Evolutionary conservation across 805 yeast genomes (phyloP), one percentile per base, ranked within the genome.

Genomic region (Nakazawaea populi): DNA sequence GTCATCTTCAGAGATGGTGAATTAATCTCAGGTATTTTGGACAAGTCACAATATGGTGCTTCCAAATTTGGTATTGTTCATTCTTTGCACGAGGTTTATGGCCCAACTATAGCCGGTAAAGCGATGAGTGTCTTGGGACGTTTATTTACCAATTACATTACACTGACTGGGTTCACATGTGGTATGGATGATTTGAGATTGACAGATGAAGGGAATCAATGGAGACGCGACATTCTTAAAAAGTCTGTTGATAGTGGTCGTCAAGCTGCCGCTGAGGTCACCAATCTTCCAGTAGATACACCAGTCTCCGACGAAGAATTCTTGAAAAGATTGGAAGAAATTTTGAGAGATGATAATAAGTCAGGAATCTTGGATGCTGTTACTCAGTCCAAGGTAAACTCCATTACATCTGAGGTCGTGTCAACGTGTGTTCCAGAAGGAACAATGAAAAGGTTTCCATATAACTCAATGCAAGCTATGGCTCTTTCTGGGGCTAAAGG

Each of bases 401-500:
- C 88, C 37, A 85, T 94, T 54, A 91, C 98, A 0, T 86, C 97
- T n/a, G 86, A 87, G 65, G 97, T 95, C 64, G 98, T 92, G 39
- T 75, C 91, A 50, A 83, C 82, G 67, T 89, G 97, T 82, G 91
- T 94, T 64, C 99, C 99, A 44, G 92, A 74, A 39, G 98, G 98
- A 64, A 89, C 97, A 2, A 87, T 89, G 87, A 94, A 94, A 71
- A 77, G 83, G 65, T 94, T 94, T 78, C 99, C 99, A 11, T 77
- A 85, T 71, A 94, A 94, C 71, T 82, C 96, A 38, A 94, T 94
- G 98, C 99, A 94, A 76, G 84, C 96, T 38, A 94, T 94, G 99
- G 98, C 99, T 2, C 74, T 94, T 44, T 92, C 98, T 42, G 99
- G 99, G 70, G 99, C 99, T 54, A 94, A 94, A 73, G 99, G 99